Evolutionary conservation across 2,329 filamentous ascomycete genomes (phyloP).

Genomic region (Periconia macrospinosa): DNA sequence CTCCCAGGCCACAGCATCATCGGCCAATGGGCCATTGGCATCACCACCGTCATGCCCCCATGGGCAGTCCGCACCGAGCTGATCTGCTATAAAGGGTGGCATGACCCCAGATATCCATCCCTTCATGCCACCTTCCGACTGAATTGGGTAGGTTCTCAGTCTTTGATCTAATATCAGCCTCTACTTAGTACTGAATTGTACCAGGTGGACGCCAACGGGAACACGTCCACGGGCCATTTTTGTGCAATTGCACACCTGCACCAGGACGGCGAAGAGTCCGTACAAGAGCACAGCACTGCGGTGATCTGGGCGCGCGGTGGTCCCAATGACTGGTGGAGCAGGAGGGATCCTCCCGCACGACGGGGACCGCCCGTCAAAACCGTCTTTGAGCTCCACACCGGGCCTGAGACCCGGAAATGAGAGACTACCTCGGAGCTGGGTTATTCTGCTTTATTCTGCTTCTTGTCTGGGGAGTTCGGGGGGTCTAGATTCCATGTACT

Average conservation of each 20-base stretch:
- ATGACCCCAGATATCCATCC: neutral
- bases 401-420: no score
- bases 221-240: no score
- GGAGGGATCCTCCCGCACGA: no score
- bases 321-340: no score
- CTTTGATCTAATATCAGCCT: no score
- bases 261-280: neutral
- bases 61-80: neutral
- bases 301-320: neutral
- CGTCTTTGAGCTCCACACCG: neutral
- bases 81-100: neutral
- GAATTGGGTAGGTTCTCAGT: neutral
- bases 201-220: no score
- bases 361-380: neutral
- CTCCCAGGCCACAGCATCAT: neutral
- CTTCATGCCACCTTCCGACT: neutral
- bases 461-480: no score
- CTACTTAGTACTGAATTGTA: no score
- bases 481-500: no score
- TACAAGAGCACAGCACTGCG: neutral
- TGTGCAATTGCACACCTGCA: neutral
- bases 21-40: constrained; percentile 1
- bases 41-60: neutral
- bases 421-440: no score
- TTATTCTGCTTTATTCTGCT: no score